Percentiles rank a stretch among this genome's conserved stretches.
These are phyloP conservation scores for Leccinum subgranulosum DNA, from an alignment of 768 basidiomycete genomes.

Conservation along the genomic window DNA sequence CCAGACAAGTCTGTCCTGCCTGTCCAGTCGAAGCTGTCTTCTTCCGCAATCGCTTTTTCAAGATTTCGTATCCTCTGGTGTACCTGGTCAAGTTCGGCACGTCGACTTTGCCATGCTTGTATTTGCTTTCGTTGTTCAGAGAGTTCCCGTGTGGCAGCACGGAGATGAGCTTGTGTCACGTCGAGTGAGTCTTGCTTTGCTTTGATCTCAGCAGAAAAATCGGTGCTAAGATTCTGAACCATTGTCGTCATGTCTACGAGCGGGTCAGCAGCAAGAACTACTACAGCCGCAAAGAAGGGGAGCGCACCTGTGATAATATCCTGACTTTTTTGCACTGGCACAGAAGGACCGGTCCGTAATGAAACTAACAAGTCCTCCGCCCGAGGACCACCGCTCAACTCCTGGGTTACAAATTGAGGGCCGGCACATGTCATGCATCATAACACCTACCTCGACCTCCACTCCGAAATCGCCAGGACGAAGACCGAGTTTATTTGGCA, in stretches of 20 bases:
- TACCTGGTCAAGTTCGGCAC: conserved; percentile 77
- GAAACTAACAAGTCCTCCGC: conserved; percentile 80
- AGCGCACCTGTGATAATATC: conserved; percentile 74
- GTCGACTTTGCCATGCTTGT: conserved; percentile 66
- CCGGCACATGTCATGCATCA: background rate
- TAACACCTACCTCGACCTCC: conserved; percentile 71
- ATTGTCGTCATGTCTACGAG: conserved; percentile 76
- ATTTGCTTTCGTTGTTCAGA: conserved; percentile 89
- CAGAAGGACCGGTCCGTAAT: conserved; percentile 68
- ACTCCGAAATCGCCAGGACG: conserved; percentile 94
- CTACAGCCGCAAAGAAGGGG: background rate
- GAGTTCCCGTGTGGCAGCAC: conserved; percentile 85
- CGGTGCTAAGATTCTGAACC: conserved; percentile 72
- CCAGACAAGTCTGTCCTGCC: conserved; percentile 59
- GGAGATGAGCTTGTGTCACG: conserved; percentile 81
- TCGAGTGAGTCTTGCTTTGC: conserved; percentile 86
- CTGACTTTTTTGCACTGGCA: conserved; percentile 83
- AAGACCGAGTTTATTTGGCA: conserved; percentile 91
- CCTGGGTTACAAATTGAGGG: conserved; percentile 38
- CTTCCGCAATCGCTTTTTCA: conserved; percentile 71
- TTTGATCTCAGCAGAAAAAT: conserved; percentile 83
- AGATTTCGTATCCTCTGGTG: conserved; percentile 82
- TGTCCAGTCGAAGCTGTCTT: conserved; percentile 87
- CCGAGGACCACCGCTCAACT: conserved; percentile 63
- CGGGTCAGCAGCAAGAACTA: conserved; percentile 8